Evolutionary conservation across 306 rosid genomes (phyloP).

Genomic region (Erythrophleum fordii): DNA sequence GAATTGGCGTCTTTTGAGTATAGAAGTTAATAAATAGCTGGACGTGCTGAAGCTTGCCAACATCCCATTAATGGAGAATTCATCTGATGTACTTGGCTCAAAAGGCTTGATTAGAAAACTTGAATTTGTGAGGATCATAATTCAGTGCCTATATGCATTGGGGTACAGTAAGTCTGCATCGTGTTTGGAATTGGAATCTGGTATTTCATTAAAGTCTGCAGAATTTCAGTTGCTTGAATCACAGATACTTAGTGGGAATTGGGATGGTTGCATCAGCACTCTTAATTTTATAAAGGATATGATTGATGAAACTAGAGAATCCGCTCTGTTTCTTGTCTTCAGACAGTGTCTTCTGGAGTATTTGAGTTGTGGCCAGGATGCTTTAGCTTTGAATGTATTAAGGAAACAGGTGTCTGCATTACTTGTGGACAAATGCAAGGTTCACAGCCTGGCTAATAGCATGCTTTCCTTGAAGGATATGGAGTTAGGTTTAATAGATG

Average conservation of each 20-base stretch:
- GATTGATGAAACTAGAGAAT: constrained; percentile 61
- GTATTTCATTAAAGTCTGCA: constrained; percentile 54
- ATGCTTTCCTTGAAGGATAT: constrained; percentile 52
- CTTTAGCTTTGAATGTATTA: constrained; percentile 67
- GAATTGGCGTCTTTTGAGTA: not conserved
- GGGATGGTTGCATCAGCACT: constrained; percentile 61
- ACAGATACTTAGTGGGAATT: constrained; percentile 61
- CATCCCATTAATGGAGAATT: constrained; percentile 54
- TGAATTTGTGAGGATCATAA: constrained; percentile 74
- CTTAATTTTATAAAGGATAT: constrained; percentile 53
- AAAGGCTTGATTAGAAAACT: constrained; percentile 64
- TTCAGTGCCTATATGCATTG: constrained; percentile 71
- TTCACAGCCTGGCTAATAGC: constrained; percentile 64
- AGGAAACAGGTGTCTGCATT: constrained; percentile 60
- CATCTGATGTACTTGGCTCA: constrained; percentile 56
- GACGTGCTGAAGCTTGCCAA: constrained; percentile 22
- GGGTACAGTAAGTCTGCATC: constrained; percentile 72
- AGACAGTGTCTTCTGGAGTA: constrained; percentile 72
- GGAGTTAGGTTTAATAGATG: constrained; percentile 47
- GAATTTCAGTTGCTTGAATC: constrained; percentile 69
- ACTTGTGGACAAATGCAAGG: constrained; percentile 53
- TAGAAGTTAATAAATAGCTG: constrained; percentile 1
- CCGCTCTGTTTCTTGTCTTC: constrained; percentile 70
- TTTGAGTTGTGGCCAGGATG: constrained; percentile 60
- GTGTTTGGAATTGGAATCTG: constrained; percentile 79